Base-by-base conservation (phyloP, 768 basidiomycete species). In the Melanogaster broomeanus region DNA sequence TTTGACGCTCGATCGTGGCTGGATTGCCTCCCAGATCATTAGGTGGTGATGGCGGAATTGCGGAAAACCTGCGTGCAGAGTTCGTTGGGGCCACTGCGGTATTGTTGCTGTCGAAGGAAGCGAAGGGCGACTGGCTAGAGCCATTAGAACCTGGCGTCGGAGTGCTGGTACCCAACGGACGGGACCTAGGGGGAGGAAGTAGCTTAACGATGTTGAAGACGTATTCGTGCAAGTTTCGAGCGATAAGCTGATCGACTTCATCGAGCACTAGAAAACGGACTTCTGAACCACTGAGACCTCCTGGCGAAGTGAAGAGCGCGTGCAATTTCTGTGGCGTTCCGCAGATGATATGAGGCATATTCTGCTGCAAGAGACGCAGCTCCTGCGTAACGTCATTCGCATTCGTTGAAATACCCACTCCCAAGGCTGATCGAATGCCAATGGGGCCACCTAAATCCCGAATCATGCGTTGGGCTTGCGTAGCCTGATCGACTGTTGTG, bases 401-500 rank as follows among this genome's bases (percentile, higher is more conserved):
- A 30, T 77, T 76, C 25, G 83, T 82, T 0, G 89, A 84, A 6
- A 85, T 75, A 43, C 93, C 94, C 4, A 96, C 87, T 19, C 91
- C 92, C 11, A 98, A 78, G 13, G 90, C 91, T 52, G 91, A 93
- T 45, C 90, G 82, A 48, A 99, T 85, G 12, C 96, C 95, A 59
- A 98, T 93, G 10, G 91, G 86, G 1, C 90, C 88, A 24, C 97
- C 97, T 22, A 99, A 76, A 67, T 97, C 95, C 39, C 95, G 85
- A 62, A 92, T 90, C 88, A 94, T 93, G 25, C 91, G 85, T 60
- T 93, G 92, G 24, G 95, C 95, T 71, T 98, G 97, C 2, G 93
- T 96, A 6, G 97, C 95, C 70, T 98, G 97, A 72, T 99, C 97
- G 21, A 98, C 95, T 0, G 96, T 99, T 0, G 97, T 98, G 18